Conservation (phyloP, 768 basidiomycete genomes). For the Strobilomyces dryophilus region DNA sequence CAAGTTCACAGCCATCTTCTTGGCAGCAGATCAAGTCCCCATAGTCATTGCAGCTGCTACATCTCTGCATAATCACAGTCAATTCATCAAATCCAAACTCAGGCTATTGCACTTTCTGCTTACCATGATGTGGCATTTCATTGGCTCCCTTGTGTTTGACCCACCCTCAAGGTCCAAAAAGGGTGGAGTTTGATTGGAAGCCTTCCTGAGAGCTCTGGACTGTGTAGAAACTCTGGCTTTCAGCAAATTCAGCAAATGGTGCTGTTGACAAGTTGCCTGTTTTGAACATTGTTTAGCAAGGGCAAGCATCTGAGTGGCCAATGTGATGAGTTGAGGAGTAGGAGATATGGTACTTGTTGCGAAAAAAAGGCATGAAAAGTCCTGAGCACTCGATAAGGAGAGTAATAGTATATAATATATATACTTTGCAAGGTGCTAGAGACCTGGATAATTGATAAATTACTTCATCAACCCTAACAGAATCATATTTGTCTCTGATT, state of each 20-base stretch:
- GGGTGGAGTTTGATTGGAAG: too few species aligned
- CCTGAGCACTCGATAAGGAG: too few species aligned
- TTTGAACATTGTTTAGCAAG: background rate
- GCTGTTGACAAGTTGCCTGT: background rate
- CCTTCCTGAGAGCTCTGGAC: too few species aligned
- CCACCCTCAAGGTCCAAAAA: too few species aligned
- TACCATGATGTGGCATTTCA: background rate
- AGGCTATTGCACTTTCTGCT: background rate
- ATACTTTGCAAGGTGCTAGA: too few species aligned
- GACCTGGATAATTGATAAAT: too few species aligned
- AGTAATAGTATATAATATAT: too few species aligned
- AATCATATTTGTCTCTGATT: too few species aligned
- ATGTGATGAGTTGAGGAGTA: background rate
- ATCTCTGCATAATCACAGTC: background rate
- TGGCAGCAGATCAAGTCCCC: background rate
- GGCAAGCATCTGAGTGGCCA: background rate
- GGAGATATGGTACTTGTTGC: background rate
- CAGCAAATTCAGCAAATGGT: background rate
- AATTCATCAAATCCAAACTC: too few species aligned
- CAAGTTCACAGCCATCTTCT: background rate
- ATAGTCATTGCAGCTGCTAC: background rate
- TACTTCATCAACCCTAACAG: too few species aligned
- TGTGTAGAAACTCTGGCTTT: background rate
- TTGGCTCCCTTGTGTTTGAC: background rate
- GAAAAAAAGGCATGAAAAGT: too few species aligned